Conservation (phyloP, 2,329 filamentous ascomycete species). For the Colletotrichum graminicola region DNA sequence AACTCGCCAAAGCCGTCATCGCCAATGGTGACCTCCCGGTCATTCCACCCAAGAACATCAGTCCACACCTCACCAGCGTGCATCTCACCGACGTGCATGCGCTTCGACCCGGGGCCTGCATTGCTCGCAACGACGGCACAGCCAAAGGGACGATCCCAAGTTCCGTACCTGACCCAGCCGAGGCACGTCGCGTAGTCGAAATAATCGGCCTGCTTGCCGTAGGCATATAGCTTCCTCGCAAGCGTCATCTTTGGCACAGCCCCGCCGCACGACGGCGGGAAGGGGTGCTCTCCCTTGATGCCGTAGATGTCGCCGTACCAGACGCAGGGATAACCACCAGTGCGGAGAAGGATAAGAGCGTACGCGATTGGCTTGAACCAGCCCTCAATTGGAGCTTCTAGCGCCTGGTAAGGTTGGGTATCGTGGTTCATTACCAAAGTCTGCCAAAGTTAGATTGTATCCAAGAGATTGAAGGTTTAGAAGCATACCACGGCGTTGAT, state of each 20-base stretch:
- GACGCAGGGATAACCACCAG: slow-evolving; percentile 73
- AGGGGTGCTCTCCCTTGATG: slow-evolving; percentile 60
- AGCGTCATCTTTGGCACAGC: slow-evolving; percentile 70
- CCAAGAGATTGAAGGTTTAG: background rate
- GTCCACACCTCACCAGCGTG: slow-evolving; percentile 74
- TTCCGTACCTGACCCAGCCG: slow-evolving; percentile 68
- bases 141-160: slow-evolving; percentile 59
- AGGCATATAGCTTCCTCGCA: slow-evolving; percentile 74
- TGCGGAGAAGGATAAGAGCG: slow-evolving; percentile 75
- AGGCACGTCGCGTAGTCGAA: slow-evolving; percentile 71
- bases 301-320: slow-evolving; percentile 81
- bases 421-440: slow-evolving; percentile 81
- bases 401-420: slow-evolving; percentile 61
- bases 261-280: slow-evolving; percentile 65
- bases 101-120: slow-evolving; percentile 62
- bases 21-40: slow-evolving; percentile 69
- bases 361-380: slow-evolving; percentile 81
- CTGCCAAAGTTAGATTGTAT: slow-evolving; percentile 45
- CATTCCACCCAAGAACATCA: slow-evolving; percentile 69
- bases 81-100: slow-evolving; percentile 72
- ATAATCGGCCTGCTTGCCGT: slow-evolving; percentile 75
- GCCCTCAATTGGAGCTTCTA: slow-evolving; percentile 68
- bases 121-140: slow-evolving; percentile 71
- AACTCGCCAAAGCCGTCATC: slow-evolving; percentile 72
- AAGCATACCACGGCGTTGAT: slow-evolving; percentile 52